Percentiles rank a stretch among this genome's conserved stretches.
These are phyloP conservation scores for Nicotiana obtusifolia DNA, from an alignment of 257 asterid genomes.

Conservation along the genomic window DNA sequence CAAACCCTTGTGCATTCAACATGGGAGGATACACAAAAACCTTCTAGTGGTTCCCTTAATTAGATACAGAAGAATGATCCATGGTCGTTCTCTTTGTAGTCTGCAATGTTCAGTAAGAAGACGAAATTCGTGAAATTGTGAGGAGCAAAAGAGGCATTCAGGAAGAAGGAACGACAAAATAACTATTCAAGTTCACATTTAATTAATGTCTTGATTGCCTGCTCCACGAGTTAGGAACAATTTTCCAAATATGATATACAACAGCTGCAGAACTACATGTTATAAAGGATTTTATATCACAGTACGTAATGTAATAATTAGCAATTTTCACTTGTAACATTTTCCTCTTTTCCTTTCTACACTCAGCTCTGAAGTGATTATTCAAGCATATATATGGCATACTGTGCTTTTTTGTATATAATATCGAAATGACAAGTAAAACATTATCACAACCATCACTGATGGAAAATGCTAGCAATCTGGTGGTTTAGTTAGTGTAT, in stretches of 20 bases:
- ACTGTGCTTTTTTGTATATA: not conserved
- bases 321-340: not conserved
- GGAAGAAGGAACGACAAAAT: not conserved
- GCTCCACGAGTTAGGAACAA: not conserved
- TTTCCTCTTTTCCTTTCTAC: not conserved
- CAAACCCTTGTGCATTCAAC: conserved; percentile 31
- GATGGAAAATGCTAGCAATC: not conserved
- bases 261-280: not conserved
- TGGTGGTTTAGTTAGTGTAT: not conserved
- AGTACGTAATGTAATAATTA: not conserved
- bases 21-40: conserved; percentile 44
- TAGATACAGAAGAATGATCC: not conserved
- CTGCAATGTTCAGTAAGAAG: not conserved
- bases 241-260: not conserved
- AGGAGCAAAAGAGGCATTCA: not conserved
- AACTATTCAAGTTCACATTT: not conserved
- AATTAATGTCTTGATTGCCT: not conserved
- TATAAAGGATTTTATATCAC: conserved; percentile 4
- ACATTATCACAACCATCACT: not conserved
- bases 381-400: not conserved
- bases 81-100: not conserved
- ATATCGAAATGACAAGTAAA: not conserved
- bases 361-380: not conserved
- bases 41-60: conserved; percentile 4
- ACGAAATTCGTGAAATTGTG: not conserved